Base-by-base conservation (phyloP, 441 rosid genomes). In the Biscutella laevigata region DNA sequence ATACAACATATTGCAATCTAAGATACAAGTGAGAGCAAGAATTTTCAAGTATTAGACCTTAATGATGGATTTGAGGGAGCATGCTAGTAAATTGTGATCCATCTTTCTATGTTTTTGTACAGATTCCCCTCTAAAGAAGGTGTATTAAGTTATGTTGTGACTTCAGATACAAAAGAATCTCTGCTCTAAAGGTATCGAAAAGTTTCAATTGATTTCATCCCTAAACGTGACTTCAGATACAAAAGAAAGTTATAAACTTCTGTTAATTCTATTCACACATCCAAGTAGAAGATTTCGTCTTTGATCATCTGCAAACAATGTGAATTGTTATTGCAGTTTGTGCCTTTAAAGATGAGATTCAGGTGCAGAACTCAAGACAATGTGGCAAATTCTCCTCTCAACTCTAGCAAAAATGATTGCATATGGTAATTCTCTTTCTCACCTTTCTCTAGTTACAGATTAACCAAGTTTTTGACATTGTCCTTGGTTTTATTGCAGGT, bases 211-310 rank as follows among this genome's bases (percentile, higher is more conserved):
- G n/a, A n/a, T n/a, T n/a, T n/a, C n/a, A n/a, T 85, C 78, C 98
- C 92, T 37, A 92, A 88, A 75, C 92, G 89, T 39, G 98, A 82
- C 51, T 88, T 88, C 75, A 88, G 68, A 76, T 80, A 67, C 74
- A 82, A 69, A 78, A 83, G 76, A 70, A 88, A 88, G 94, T 96
- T 88, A 48, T 8, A 44, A 5, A 36, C 42, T 26, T 40, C n/a
- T 56, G 30, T 8, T 50, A 19, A 26, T 29, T 32, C 8, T 19
- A 12, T 33, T 25, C 19, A 49, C 46, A 26, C 27, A 51, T 13
- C 33, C 43, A 42, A 30, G 44, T 40, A 53, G 9, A 52, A 11
- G 33, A 12, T 16, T 45, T 5, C 0, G 7, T 52, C 15, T 13
- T 53, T 4, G 1, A 7, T 34, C 45, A 36, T 4, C 5, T 30